Evolutionary conservation across 371 early-diverging fungal species (phyloP).

Genomic region (Rhizopus microsporus): DNA sequence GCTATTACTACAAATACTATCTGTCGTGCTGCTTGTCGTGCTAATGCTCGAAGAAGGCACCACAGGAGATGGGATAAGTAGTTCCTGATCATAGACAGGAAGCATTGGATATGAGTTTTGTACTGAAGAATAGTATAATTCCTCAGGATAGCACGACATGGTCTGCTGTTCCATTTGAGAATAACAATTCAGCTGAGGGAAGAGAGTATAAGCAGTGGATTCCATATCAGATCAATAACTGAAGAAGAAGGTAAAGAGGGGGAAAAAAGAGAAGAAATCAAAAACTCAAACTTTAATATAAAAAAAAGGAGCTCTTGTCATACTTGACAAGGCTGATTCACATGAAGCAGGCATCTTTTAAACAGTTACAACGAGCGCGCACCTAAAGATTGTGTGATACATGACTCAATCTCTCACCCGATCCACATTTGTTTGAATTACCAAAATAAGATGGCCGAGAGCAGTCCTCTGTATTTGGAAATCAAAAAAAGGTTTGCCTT

Average conservation of each 20-base stretch:
- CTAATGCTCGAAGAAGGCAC: neutral
- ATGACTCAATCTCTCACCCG: conserved; percentile 1
- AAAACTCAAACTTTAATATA: neutral
- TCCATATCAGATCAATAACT: neutral
- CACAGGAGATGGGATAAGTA: neutral
- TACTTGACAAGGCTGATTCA: neutral
- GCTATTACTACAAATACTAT: neutral
- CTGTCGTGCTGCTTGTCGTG: too few species aligned
- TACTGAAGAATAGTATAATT: neutral
- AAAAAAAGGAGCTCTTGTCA: neutral
- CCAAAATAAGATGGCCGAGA: conserved; percentile 1
- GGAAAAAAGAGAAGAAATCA: neutral
- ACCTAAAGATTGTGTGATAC: conserved; percentile 2
- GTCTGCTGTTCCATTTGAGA: neutral
- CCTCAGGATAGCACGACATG: neutral
- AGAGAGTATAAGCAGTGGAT: neutral
- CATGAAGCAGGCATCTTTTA: conserved; percentile 1
- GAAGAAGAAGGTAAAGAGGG: neutral
- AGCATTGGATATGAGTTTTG: neutral
- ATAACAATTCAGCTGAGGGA: neutral
- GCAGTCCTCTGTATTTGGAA: too few species aligned
- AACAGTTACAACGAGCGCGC: neutral
- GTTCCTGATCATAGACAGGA: neutral
- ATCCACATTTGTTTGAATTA: neutral
- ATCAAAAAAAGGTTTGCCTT: too few species aligned